A percentile compares a stretch with the other conserved stretches of the same genome.
Conservation (phyloP, 768 basidiomycete genomes). For the Hemileccinum impolitum region DNA sequence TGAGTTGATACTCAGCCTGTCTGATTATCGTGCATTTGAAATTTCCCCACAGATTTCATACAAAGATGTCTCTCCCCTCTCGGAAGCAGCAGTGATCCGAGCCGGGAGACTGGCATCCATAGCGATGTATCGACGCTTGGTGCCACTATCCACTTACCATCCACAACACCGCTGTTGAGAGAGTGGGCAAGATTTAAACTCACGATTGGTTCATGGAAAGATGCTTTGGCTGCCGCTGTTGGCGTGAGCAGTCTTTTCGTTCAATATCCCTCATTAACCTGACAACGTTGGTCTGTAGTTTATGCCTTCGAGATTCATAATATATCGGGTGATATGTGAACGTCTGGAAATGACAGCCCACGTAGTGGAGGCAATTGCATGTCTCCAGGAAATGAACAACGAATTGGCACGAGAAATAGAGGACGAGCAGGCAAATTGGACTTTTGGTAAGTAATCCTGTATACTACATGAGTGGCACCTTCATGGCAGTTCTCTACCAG, state of each 20-base stretch:
- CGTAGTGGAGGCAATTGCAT: background rate
- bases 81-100: no score
- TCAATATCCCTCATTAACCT: no score
- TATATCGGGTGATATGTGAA: background rate
- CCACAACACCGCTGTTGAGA: background rate
- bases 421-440: background rate
- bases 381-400: background rate
- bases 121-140: no score
- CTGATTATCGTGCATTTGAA: no score
- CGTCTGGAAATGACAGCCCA: background rate
- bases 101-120: no score
- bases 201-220: constrained; percentile 1
- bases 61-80: no score
- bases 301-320: background rate
- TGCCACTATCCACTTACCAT: background rate
- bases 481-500: background rate
- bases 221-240: background rate
- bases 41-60: no score
- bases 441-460: background rate
- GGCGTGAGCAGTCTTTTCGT: no score
- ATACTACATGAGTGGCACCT: background rate
- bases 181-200: constrained; percentile 7
- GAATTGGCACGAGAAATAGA: background rate
- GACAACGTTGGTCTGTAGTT: background rate
- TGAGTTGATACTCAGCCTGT: background rate